Evolutionary conservation across 768 basidiomycete species (phyloP).

Genomic region (Serendipita sp.): DNA sequence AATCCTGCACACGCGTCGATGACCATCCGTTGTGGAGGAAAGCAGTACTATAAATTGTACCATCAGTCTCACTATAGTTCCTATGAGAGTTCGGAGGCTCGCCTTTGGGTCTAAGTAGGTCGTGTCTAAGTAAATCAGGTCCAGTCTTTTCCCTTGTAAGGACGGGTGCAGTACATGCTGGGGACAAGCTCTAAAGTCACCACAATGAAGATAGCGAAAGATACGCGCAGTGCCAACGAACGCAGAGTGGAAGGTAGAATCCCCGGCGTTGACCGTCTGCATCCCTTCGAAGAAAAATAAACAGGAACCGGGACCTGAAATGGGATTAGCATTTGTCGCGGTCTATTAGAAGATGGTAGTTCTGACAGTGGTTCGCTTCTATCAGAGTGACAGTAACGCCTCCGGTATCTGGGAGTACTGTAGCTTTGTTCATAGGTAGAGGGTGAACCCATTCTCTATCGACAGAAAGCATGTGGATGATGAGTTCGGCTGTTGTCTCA

Average conservation of each 20-base stretch:
- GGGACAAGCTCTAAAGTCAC: constrained; percentile 84
- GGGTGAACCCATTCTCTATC: constrained; percentile 80
- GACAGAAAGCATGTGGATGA: constrained; percentile 80
- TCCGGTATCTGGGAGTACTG: constrained; percentile 59
- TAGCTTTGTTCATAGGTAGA: constrained; percentile 63
- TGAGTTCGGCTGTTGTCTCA: constrained; percentile 78
- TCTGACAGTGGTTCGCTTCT: constrained; percentile 87
- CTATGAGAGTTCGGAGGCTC: constrained; percentile 13
- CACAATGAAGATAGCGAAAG: constrained; percentile 91
- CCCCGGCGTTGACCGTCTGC: constrained; percentile 80
- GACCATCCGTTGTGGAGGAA: constrained; percentile 89
- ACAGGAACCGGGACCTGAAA: constrained; percentile 64
- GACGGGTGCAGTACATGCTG: constrained; percentile 72
- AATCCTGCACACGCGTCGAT: constrained; percentile 84
- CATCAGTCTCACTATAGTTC: not conserved
- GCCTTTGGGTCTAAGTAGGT: constrained; percentile 86
- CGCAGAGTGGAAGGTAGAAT: constrained; percentile 55
- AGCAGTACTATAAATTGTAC: constrained; percentile 48
- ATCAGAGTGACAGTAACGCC: constrained; percentile 85
- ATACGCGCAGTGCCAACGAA: constrained; percentile 49
- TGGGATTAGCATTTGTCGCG: not conserved
- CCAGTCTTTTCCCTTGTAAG: constrained; percentile 63
- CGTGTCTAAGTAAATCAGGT: constrained; percentile 87
- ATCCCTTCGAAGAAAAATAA: constrained; percentile 86
- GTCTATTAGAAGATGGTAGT: not conserved